A percentile compares a stretch with the other conserved stretches of the same genome.
Evolutionary conservation across 257 asterid species (phyloP).

Genomic region (Datura wrightii): DNA sequence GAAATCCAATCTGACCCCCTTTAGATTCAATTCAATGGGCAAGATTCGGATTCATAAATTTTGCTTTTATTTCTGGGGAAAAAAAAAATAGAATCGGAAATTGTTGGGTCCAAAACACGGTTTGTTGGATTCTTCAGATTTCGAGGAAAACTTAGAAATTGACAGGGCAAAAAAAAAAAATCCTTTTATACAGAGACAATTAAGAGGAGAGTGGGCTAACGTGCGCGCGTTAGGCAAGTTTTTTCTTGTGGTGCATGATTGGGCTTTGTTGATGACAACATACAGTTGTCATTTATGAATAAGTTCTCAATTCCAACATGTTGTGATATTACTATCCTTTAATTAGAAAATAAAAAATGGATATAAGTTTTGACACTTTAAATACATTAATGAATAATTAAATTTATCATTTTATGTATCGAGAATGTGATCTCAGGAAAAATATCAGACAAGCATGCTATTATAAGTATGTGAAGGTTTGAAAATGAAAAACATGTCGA

Average conservation of each 20-base stretch:
- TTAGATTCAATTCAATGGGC: background rate
- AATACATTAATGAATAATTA: too few species aligned
- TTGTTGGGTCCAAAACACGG: background rate
- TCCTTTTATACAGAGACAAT: background rate
- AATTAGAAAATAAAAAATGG: too few species aligned
- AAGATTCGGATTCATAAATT: slow-evolving; percentile 11
- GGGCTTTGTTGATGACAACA: background rate
- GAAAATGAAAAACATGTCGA: too few species aligned
- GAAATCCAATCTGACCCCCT: background rate
- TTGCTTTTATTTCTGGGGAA: background rate
- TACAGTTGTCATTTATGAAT: too few species aligned
- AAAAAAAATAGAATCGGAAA: slow-evolving; percentile 27
- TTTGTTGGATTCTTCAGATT: background rate
- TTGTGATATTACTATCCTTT: too few species aligned
- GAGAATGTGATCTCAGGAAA: too few species aligned
- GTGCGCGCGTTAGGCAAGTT: background rate
- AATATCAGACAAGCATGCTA: too few species aligned
- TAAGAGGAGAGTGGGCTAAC: background rate
- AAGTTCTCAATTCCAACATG: too few species aligned
- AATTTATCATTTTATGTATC: too few species aligned
- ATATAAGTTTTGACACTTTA: too few species aligned
- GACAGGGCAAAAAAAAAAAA: background rate
- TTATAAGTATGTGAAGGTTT: too few species aligned
- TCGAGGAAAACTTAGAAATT: slow-evolving; percentile 9
- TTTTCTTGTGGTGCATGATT: background rate